A percentile compares a stretch with the other conserved stretches of the same genome.
These are phyloP conservation scores for Protomyces arabidopsidicola DNA, from an alignment of 1,139 yeast genomes.

Conservation along the genomic window DNA sequence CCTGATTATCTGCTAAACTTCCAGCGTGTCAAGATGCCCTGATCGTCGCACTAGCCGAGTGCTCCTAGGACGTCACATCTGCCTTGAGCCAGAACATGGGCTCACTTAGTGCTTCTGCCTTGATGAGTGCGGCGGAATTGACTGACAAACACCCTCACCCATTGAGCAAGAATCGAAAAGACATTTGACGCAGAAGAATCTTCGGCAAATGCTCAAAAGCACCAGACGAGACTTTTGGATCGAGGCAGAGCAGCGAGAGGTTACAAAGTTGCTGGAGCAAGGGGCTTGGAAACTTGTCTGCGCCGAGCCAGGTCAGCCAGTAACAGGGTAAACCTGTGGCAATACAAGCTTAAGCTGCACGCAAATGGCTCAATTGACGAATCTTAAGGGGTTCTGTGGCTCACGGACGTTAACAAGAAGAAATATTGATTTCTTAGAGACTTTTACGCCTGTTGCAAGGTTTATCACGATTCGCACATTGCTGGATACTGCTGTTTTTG, in stretches of 20 bases:
- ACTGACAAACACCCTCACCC: too few relatives aligned
- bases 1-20: too few relatives aligned
- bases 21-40: too few relatives aligned
- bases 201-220: background rate
- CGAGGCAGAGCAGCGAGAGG: background rate
- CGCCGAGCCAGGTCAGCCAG: background rate
- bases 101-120: too few relatives aligned
- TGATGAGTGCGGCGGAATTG: too few relatives aligned
- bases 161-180: too few relatives aligned
- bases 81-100: too few relatives aligned
- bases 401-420: conserved; percentile 26
- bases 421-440: background rate
- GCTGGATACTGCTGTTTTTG: background rate
- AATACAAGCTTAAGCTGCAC: conserved; percentile 20
- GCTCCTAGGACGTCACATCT: too few relatives aligned
- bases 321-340: conserved; percentile 21
- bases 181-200: too few relatives aligned
- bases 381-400: conserved; percentile 30
- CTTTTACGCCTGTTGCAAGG: background rate
- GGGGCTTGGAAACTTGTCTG: background rate
- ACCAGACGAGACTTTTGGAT: background rate
- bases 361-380: conserved; percentile 19
- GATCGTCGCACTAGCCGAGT: too few relatives aligned
- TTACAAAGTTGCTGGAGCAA: background rate
- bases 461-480: background rate